Percentiles rank a stretch among this genome's conserved stretches.
These are phyloP conservation scores for Chionographis japonica DNA, from an alignment of 106 monocot genomes.

Conservation along the genomic window DNA sequence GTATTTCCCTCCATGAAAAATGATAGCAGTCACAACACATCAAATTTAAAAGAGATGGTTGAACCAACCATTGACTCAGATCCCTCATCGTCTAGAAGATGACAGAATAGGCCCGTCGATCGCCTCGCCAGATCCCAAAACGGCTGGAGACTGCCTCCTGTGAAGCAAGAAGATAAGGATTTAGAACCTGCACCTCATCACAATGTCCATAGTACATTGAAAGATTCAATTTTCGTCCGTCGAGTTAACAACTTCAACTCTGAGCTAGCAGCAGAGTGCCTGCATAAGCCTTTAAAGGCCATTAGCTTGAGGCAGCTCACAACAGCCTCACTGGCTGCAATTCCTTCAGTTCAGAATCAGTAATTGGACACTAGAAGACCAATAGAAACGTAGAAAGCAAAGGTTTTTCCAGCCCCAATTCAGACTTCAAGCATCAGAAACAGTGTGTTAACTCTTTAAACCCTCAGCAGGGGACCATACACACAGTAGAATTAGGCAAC, in stretches of 20 bases:
- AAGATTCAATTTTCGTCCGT: neutral
- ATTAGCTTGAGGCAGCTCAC: no score
- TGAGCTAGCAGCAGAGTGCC: no score
- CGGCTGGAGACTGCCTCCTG: conserved; percentile 1
- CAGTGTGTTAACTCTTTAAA: no score
- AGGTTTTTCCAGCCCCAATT: no score
- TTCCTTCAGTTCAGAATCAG: no score
- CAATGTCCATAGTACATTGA: neutral
- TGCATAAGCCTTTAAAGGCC: no score
- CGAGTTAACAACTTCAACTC: neutral
- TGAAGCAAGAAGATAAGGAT: conserved; percentile 5
- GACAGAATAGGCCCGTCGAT: neutral
- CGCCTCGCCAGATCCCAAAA: neutral
- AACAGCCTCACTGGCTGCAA: no score
- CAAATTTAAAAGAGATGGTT: neutral
- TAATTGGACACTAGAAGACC: no score
- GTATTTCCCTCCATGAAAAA: neutral
- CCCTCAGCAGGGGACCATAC: no score
- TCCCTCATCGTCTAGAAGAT: conserved; percentile 10
- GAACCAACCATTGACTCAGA: conserved; percentile 42
- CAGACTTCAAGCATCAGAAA: no score
- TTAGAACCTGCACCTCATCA: neutral
- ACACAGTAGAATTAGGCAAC: no score
- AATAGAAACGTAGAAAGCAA: no score
- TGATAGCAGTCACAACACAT: neutral